Evolutionary conservation across 2,329 filamentous ascomycete species (phyloP), one percentile per base, ranked within the genome.

Genomic region (Penicillium sp.): DNA sequence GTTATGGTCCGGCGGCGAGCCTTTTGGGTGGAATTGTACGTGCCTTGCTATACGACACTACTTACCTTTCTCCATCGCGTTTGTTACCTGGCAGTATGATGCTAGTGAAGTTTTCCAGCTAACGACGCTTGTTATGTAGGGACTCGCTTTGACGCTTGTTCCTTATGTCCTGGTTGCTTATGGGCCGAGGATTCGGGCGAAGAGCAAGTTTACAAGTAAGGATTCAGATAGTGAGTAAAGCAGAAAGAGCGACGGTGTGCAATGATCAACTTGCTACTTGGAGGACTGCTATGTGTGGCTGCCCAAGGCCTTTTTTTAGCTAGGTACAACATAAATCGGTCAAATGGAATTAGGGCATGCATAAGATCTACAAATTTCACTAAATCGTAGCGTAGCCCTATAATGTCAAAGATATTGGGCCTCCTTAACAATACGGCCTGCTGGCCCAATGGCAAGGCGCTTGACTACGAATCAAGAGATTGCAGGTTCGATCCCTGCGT

Each of bases 141-240:
- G 82, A 3, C 79, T 81, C 2, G 57, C 84, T 3, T 74, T 97
- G 66, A 92, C 90, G 0, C 73, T 90, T 1, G 92, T 95, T 23
- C 93, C 93, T 0, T 96, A 91, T 90, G 88, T 92, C 0, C 75
- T 96, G 49, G 85, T 93, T 0, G 86, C 93, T 31, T 93, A 86
- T 68, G 93, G 93, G 0, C 86, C 89, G 47, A 85, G 72, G 66
- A 96, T 96, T 65, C 82, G 93, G 41, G 83, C 84, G 17, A 84
- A 88, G 73, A 94, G 91, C 72, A 89, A 86, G 67, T 91, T 96
- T 77, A 91, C 91, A 5, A 83, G 82, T 71, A 85, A 83, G 73
- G 77, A 79, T 26, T 26, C 26, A 6, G 26, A 26, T 64, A 17
- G 26, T 41, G 35, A 13, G 3, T 41, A 15, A 41, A 2, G 5